Percentiles rank a stretch among this genome's conserved stretches.
These are phyloP conservation scores for Fusarium metavorans DNA, from an alignment of 2,329 filamentous ascomycete species.

Conservation along the genomic window DNA sequence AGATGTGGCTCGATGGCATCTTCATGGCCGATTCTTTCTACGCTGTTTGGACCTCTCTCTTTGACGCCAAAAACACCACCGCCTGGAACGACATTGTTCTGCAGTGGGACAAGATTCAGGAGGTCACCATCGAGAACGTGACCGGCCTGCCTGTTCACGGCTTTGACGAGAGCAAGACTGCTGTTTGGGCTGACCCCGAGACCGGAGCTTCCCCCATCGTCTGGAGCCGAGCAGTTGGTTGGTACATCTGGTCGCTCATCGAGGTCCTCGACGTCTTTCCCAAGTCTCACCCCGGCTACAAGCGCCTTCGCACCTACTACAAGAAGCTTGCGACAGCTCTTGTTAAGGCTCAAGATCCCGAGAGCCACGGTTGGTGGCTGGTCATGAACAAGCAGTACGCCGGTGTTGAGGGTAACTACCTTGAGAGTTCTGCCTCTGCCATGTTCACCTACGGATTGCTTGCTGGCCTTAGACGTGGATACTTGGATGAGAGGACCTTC, in stretches of 20 bases:
- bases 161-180: constrained; percentile 62
- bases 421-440: constrained; percentile 69
- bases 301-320: constrained; percentile 52
- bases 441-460: constrained; percentile 68
- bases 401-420: constrained; percentile 65
- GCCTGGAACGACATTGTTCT: constrained; percentile 59
- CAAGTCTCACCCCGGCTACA: constrained; percentile 50
- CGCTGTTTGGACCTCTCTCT: constrained; percentile 54
- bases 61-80: constrained; percentile 52
- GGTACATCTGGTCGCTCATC: constrained; percentile 65
- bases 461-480: constrained; percentile 52
- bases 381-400: constrained; percentile 64
- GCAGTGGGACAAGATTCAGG: constrained; percentile 60
- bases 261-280: constrained; percentile 62
- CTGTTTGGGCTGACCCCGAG: constrained; percentile 62
- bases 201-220: constrained; percentile 65
- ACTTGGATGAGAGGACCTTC: constrained; percentile 41
- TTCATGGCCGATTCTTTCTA: constrained; percentile 63
- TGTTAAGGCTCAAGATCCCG: constrained; percentile 56
- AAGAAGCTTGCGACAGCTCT: constrained; percentile 30
- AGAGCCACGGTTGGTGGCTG: constrained; percentile 67
- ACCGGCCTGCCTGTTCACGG: constrained; percentile 63
- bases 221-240: constrained; percentile 66
- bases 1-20: constrained; percentile 71
- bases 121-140: constrained; percentile 53